phyloP scores from a whole-genome alignment of 1,139 yeast species.

The Nadsonia commutata region DNA sequence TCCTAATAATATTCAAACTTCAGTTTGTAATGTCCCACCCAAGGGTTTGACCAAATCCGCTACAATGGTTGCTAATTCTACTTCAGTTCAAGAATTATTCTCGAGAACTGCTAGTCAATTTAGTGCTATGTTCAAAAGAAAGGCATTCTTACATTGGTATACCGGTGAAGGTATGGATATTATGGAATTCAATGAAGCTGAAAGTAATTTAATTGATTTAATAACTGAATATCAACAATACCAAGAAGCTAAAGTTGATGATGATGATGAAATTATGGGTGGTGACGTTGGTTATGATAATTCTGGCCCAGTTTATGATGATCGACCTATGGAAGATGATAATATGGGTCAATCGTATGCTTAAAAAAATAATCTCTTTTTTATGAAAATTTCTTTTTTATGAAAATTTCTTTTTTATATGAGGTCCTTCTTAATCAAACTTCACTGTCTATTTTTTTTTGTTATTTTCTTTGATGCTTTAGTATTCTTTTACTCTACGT shows the following conservation, averaged over 20 bases:
- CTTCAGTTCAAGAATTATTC: slow-evolving; percentile 82
- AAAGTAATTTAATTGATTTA: slow-evolving; percentile 69
- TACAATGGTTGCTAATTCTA: slow-evolving; percentile 82
- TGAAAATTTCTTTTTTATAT: too few species aligned
- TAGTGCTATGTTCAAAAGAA: slow-evolving; percentile 83
- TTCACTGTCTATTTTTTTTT: too few species aligned
- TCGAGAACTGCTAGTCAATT: slow-evolving; percentile 84
- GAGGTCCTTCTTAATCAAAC: too few species aligned
- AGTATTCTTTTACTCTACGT: too few species aligned
- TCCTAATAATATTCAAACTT: slow-evolving; percentile 91
- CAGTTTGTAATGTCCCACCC: slow-evolving; percentile 85
- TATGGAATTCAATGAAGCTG: slow-evolving; percentile 85
- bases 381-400: too few species aligned
- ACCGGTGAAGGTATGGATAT: slow-evolving; percentile 93
- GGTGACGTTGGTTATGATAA: slow-evolving; percentile 17
- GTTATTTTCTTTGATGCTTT: too few species aligned
- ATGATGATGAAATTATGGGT: slow-evolving; percentile 52
- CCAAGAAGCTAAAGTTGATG: slow-evolving; percentile 70
- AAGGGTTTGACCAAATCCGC: slow-evolving; percentile 78
- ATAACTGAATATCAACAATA: slow-evolving; percentile 86
- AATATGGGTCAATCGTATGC: too few species aligned
- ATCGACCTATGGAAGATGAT: slow-evolving; percentile 3
- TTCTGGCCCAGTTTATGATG: slow-evolving; percentile 15
- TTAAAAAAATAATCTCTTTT: too few species aligned
- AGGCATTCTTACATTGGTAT: slow-evolving; percentile 94